Conservation (phyloP, 23 red algal species). For the Gracilaria vermiculophylla region DNA sequence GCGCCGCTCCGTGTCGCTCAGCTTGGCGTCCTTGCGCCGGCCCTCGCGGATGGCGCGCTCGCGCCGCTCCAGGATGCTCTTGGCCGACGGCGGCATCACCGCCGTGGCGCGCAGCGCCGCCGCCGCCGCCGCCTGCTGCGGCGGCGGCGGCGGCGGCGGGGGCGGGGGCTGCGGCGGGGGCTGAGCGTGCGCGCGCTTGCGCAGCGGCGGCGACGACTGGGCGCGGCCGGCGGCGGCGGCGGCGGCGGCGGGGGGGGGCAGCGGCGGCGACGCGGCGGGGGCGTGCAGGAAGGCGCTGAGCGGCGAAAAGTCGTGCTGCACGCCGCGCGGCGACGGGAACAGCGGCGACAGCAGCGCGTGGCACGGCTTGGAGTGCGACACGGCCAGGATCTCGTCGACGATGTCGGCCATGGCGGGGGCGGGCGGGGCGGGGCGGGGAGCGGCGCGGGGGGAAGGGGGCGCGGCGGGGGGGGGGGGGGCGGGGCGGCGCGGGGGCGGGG, state of each 20-base stretch:
- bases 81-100: constrained; percentile 61
- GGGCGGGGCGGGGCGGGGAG: background rate
- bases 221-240: background rate
- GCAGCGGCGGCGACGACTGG: background rate
- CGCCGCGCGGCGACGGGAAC: constrained; percentile 10
- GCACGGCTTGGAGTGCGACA: background rate
- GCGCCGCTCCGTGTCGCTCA: constrained; percentile 57
- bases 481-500: too few species aligned
- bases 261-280: background rate
- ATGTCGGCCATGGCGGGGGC: constrained; percentile 22
- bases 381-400: constrained; percentile 48
- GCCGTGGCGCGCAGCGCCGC: background rate
- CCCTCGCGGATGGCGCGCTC: constrained; percentile 47
- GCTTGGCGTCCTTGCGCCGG: constrained; percentile 52
- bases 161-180: background rate
- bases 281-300: background rate
- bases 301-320: constrained; percentile 23
- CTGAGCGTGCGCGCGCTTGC: background rate
- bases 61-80: constrained; percentile 57
- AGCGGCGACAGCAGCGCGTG: background rate
- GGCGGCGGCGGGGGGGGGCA: background rate
- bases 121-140: background rate
- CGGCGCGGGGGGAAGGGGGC: background rate
- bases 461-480: background rate
- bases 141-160: background rate